Percentiles rank a stretch among this genome's conserved stretches.
These are phyloP conservation scores for Gossypium turneri DNA, from an alignment of 345 rosid genomes.

Conservation along the genomic window DNA sequence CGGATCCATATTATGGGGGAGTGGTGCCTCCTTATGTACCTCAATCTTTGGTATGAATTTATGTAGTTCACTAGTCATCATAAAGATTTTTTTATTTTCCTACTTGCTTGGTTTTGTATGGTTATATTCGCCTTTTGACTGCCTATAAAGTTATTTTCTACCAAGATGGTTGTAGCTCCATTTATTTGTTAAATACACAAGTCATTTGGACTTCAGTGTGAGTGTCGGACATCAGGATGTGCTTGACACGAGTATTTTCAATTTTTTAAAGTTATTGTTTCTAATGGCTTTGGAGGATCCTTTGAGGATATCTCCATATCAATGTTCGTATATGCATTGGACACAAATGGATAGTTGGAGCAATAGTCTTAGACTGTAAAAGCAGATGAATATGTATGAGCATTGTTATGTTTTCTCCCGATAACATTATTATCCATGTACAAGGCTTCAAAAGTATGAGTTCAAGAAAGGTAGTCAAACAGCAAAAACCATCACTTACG, in stretches of 20 bases:
- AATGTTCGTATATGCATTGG: too few relatives aligned
- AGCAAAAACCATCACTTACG: background rate
- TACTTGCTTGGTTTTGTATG: background rate
- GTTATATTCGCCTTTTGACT: background rate
- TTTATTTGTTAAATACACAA: background rate
- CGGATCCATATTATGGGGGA: constrained; percentile 43
- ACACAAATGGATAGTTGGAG: too few relatives aligned
- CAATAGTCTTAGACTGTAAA: too few relatives aligned
- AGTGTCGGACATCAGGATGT: background rate
- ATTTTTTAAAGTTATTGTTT: background rate
- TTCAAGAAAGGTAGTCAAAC: background rate
- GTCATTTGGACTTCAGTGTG: background rate
- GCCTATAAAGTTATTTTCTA: background rate
- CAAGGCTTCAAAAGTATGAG: background rate
- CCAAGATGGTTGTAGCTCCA: background rate
- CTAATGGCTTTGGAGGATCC: background rate
- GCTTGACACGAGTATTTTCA: background rate
- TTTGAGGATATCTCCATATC: too few relatives aligned
- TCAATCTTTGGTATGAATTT: constrained; percentile 45
- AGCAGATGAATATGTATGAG: background rate
- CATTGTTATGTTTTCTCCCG: background rate
- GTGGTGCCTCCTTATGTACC: constrained; percentile 45
- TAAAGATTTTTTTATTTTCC: background rate
- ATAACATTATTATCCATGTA: background rate
- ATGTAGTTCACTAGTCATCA: background rate